These are phyloP conservation scores for Agroathelia rolfsii DNA, from an alignment of 1,284 basidiomycete genomes.

Conservation along the genomic window DNA sequence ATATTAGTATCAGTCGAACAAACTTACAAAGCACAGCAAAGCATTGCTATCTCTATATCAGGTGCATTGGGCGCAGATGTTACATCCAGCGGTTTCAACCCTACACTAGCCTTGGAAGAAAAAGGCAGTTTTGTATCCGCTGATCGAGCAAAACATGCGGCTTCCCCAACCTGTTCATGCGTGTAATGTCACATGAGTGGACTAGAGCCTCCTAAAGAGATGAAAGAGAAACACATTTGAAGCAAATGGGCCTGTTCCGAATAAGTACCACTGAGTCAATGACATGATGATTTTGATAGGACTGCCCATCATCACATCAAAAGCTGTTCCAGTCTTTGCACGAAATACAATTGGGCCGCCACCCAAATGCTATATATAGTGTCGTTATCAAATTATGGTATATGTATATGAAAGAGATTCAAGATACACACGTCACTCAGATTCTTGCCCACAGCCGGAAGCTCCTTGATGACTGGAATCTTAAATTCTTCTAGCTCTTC, in stretches of 20 bases:
- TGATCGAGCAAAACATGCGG: constrained; percentile 22
- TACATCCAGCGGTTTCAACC: constrained; percentile 12
- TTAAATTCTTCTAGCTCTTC: constrained; percentile 24
- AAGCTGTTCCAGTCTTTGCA: constrained; percentile 19
- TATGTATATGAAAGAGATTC: neutral
- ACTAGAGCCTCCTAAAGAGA: no score
- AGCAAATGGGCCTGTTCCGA: constrained; percentile 20
- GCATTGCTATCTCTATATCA: constrained; percentile 33
- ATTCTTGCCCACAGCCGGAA: constrained; percentile 35
- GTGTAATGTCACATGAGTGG: neutral
- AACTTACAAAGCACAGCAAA: no score
- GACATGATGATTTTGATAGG: constrained; percentile 17
- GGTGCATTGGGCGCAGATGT: constrained; percentile 22
- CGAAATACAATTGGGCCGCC: constrained; percentile 19
- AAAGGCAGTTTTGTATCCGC: constrained; percentile 20
- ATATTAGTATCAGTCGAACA: no score
- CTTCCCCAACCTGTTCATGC: constrained; percentile 12
- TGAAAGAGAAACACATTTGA: constrained; percentile 12
- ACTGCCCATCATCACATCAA: constrained; percentile 23
- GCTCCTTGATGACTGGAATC: constrained; percentile 26
- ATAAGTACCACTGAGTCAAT: constrained; percentile 22
- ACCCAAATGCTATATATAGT: constrained; percentile 18
- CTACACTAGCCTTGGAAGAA: constrained; percentile 6
- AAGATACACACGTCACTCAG: constrained; percentile 25
- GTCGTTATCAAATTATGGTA: neutral